Conservation (phyloP, 2,329 filamentous ascomycete genomes). For the Exophiala xenobiotica region DNA sequence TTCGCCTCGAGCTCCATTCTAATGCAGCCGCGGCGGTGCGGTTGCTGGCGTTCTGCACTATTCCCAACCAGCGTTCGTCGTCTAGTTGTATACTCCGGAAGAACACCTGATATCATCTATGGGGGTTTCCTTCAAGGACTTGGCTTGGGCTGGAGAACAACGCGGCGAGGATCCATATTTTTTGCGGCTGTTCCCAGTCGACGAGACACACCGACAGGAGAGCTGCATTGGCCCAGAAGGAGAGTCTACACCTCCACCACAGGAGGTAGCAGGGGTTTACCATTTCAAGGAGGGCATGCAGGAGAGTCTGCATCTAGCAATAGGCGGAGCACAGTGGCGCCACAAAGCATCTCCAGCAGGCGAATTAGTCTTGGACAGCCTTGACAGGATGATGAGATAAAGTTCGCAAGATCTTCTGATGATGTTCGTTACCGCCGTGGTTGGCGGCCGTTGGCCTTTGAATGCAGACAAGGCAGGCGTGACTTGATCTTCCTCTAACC, state of each 20-base stretch:
- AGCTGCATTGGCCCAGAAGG: not conserved
- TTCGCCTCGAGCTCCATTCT: conserved; percentile 14
- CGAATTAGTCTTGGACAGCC: conserved; percentile 5
- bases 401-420: conserved; percentile 16
- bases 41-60: conserved; percentile 20
- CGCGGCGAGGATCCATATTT: conserved; percentile 1
- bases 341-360: not conserved
- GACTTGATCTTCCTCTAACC: no score
- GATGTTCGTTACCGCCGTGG: conserved; percentile 13
- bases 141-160: no score
- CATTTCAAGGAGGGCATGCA: not conserved
- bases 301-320: not conserved
- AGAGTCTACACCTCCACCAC: not conserved
- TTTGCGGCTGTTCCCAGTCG: not conserved
- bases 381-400: conserved; percentile 11
- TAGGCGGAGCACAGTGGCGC: not conserved
- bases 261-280: conserved; percentile 1
- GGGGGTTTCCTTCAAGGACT: no score
- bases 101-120: conserved; percentile 22
- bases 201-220: not conserved
- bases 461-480: not conserved
- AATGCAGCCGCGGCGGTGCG: conserved; percentile 10
- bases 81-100: not conserved
- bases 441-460: conserved; percentile 8
- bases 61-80: conserved; percentile 10